These are phyloP conservation scores for Alternaria consortialis DNA, from an alignment of 2,329 filamentous ascomycete genomes.

Conservation along the genomic window DNA sequence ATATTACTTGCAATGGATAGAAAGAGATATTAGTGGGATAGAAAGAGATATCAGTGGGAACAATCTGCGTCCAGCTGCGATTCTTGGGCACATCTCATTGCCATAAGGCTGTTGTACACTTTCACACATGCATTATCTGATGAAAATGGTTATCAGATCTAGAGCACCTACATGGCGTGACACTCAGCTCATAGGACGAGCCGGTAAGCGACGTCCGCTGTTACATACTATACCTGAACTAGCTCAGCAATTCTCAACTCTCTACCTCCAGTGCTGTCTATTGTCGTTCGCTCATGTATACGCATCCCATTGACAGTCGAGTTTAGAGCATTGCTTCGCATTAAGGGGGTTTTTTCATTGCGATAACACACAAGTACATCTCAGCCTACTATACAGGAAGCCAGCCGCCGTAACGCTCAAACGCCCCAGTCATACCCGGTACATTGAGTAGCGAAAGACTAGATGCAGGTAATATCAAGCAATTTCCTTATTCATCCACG, in stretches of 20 bases:
- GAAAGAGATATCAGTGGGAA: background rate
- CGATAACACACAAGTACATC: constrained; percentile 10
- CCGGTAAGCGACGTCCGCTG: constrained; percentile 2
- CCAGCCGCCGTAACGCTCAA: constrained; percentile 19
- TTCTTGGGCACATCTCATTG: no score
- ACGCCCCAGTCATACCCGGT: constrained; percentile 19
- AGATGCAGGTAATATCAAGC: constrained; percentile 9
- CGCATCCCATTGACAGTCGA: background rate
- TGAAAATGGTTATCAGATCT: background rate
- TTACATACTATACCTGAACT: background rate
- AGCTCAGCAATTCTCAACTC: background rate
- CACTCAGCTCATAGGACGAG: constrained; percentile 32
- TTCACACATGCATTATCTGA: constrained; percentile 9
- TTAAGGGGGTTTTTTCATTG: constrained; percentile 18
- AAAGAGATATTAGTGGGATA: background rate
- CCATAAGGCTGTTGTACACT: background rate
- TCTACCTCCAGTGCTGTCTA: background rate
- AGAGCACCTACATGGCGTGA: constrained; percentile 36
- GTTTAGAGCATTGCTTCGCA: background rate
- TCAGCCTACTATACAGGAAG: constrained; percentile 14
- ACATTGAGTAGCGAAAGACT: constrained; percentile 20
- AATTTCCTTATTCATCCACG: background rate
- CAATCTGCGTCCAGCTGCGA: background rate
- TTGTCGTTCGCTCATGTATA: background rate
- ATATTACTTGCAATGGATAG: background rate